These are phyloP conservation scores for Pachysandra terminalis DNA, from an alignment of 164 flowering plant genomes.

Conservation along the genomic window DNA sequence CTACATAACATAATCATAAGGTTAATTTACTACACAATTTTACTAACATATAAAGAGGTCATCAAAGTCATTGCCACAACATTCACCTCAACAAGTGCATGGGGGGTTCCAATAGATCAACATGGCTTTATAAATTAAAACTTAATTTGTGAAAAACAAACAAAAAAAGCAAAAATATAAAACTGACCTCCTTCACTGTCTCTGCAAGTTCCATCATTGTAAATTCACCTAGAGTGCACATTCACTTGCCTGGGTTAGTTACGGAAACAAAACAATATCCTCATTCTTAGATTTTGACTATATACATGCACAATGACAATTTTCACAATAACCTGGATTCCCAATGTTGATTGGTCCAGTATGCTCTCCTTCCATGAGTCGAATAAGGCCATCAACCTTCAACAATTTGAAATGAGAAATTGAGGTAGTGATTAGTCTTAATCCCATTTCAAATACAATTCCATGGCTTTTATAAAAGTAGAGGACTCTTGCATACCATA, in stretches of 20 bases:
- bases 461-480: background rate
- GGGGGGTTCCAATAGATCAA: background rate
- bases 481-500: slow-evolving; percentile 44
- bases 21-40: too few relatives aligned
- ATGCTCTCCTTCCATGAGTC: slow-evolving; percentile 76
- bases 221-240: slow-evolving; percentile 53
- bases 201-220: slow-evolving; percentile 76
- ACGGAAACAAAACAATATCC: background rate
- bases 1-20: too few relatives aligned
- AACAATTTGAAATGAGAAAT: background rate
- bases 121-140: background rate
- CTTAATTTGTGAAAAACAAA: background rate
- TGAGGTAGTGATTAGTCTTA: background rate
- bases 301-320: background rate
- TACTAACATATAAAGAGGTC: too few relatives aligned
- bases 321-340: slow-evolving; percentile 53
- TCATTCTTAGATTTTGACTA: background rate
- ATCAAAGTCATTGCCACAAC: background rate
- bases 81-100: background rate
- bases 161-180: background rate
- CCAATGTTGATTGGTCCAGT: slow-evolving; percentile 85
- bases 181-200: slow-evolving; percentile 67
- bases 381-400: slow-evolving; percentile 80
- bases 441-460: background rate
- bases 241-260: background rate